phyloP scores from a whole-genome alignment of 1,284 basidiomycete genomes.

The Grifola frondosa region DNA sequence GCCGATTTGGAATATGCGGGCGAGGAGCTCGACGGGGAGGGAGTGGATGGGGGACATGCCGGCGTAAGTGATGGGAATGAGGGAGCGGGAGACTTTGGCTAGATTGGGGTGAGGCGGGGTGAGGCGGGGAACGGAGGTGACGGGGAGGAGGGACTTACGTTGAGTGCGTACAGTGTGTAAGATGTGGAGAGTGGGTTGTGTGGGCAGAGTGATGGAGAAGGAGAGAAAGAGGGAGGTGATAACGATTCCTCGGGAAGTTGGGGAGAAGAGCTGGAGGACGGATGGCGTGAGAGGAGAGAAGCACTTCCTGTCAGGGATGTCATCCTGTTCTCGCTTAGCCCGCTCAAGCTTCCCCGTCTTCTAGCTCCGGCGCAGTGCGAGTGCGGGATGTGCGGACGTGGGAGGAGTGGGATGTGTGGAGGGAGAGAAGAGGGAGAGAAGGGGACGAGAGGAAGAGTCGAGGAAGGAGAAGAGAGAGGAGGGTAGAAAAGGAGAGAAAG shows the following conservation, averaged over 20 bases:
- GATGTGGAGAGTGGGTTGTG: no score
- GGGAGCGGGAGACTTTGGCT: no score
- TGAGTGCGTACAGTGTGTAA: no score
- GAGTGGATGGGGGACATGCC: conserved; percentile 36
- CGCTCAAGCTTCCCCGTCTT: no score
- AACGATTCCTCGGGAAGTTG: no score
- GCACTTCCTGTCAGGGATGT: no score
- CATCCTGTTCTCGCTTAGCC: no score
- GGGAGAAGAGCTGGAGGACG: background rate
- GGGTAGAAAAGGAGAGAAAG: no score
- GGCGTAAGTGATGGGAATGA: conserved; percentile 7
- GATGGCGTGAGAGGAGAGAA: background rate
- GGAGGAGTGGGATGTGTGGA: background rate
- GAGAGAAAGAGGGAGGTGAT: background rate
- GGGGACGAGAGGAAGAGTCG: background rate
- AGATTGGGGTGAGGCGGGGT: no score
- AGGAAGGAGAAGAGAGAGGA: no score
- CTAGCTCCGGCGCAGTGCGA: background rate
- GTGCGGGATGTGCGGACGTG: background rate
- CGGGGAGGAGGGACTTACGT: no score
- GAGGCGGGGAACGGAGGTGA: no score
- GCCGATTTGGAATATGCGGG: conserved; percentile 52
- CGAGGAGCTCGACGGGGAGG: conserved; percentile 57
- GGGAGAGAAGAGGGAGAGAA: background rate
- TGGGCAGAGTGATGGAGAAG: conserved; percentile 12